Conservation (phyloP, 805 yeast genomes). For the Jamesozyma piceae region DNA sequence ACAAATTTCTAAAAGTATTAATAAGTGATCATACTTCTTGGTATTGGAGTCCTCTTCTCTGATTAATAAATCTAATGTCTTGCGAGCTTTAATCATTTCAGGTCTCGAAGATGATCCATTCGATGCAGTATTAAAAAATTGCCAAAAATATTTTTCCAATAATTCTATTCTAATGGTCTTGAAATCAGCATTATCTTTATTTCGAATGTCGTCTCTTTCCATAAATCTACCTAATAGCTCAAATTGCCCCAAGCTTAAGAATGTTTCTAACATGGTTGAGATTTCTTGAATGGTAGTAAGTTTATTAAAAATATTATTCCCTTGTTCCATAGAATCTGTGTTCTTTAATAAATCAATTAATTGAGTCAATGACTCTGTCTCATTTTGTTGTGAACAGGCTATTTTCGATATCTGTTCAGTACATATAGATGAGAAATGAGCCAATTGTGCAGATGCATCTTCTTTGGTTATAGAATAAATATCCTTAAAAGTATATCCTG, state of each 20-base stretch:
- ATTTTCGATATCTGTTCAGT: slow-evolving; percentile 2
- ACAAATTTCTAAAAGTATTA: slow-evolving; percentile 20
- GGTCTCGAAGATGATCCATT: slow-evolving; percentile 35
- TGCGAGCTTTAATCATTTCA: slow-evolving; percentile 32
- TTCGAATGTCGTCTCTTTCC: background rate
- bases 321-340: background rate
- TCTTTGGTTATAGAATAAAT: slow-evolving; percentile 16
- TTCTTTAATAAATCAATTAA: background rate
- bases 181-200: slow-evolving; percentile 1
- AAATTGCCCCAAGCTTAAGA: slow-evolving; percentile 26
- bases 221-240: slow-evolving; percentile 17
- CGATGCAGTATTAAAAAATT: slow-evolving; percentile 35
- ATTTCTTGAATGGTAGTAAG: slow-evolving; percentile 9
- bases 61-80: slow-evolving; percentile 17
- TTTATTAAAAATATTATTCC: slow-evolving; percentile 11
- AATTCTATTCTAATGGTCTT: slow-evolving; percentile 8
- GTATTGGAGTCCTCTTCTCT: slow-evolving; percentile 4
- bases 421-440: slow-evolving; percentile 17
- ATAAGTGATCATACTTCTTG: slow-evolving; percentile 9
- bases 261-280: slow-evolving; percentile 19
- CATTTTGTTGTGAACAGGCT: background rate
- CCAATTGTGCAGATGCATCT: slow-evolving; percentile 16
- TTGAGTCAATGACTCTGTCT: background rate
- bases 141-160: slow-evolving; percentile 32
- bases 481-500: slow-evolving; percentile 14